Evolutionary conservation across 1,284 basidiomycete genomes (phyloP).

Genomic region (Irpex sp.): DNA sequence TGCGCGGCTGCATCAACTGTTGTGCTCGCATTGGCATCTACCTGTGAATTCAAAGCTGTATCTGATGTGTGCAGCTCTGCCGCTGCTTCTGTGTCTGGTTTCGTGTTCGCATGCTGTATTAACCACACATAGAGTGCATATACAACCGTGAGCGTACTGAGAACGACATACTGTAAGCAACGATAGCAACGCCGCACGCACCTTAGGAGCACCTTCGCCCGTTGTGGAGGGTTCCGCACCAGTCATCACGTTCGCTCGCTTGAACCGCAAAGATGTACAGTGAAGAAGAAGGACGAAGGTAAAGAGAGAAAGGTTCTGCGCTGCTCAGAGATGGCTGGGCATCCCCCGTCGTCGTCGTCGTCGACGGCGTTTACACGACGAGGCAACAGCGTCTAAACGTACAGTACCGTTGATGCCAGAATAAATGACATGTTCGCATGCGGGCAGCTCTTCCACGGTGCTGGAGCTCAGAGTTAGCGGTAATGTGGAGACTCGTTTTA

Average conservation of each 20-base stretch:
- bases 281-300: background rate
- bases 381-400: conserved; percentile 11
- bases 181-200: background rate
- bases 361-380: conserved; percentile 14
- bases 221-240: background rate
- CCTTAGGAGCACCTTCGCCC: background rate
- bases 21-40: background rate
- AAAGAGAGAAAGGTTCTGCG: background rate
- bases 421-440: conserved; percentile 8
- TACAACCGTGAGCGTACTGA: background rate
- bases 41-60: background rate
- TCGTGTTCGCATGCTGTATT: background rate
- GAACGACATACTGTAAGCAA: background rate
- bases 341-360: conserved; percentile 7
- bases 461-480: background rate
- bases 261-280: background rate
- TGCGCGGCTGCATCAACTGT: background rate
- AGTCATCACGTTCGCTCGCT: background rate
- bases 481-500: background rate
- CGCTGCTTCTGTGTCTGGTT: background rate
- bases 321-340: conserved; percentile 8
- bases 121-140: background rate
- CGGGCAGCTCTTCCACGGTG: background rate
- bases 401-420: conserved; percentile 1
- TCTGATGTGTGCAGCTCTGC: background rate